Percentiles rank a stretch among this genome's conserved stretches.
phyloP scores from a whole-genome alignment of 2,329 filamentous ascomycete species.

The Sarocladium kiliense region DNA sequence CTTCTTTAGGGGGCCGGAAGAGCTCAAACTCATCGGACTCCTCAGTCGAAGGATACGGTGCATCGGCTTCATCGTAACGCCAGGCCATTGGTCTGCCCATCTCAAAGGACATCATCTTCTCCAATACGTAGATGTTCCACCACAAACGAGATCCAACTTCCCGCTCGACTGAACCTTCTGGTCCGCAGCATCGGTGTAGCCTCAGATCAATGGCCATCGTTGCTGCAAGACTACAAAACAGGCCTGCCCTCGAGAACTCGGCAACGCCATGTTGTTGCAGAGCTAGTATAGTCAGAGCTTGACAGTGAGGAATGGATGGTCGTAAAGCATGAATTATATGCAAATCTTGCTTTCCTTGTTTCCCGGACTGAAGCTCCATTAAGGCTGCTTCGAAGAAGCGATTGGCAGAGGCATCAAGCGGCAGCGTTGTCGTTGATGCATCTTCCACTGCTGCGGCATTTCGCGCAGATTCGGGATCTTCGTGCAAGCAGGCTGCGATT shows the following conservation, averaged over 20 bases:
- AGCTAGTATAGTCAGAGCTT: neutral
- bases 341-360: neutral
- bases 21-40: constrained; percentile 4
- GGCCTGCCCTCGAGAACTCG: neutral
- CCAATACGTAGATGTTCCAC: constrained; percentile 2
- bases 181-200: neutral
- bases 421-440: neutral
- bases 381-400: neutral
- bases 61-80: neutral
- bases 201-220: neutral
- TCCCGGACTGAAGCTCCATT: neutral
- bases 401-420: neutral
- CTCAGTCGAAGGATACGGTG: neutral
- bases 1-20: neutral
- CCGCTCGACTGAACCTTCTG: neutral
- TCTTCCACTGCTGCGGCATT: neutral
- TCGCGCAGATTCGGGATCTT: neutral
- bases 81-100: constrained; percentile 5
- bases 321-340: neutral
- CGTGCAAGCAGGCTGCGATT: neutral
- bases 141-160: neutral
- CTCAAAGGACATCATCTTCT: constrained; percentile 3
- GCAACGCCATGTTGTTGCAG: constrained; percentile 2
- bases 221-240: neutral
- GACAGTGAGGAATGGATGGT: neutral